phyloP scores from a whole-genome alignment of 2,329 filamentous ascomycete species.

The Biscogniauxia sp. region DNA sequence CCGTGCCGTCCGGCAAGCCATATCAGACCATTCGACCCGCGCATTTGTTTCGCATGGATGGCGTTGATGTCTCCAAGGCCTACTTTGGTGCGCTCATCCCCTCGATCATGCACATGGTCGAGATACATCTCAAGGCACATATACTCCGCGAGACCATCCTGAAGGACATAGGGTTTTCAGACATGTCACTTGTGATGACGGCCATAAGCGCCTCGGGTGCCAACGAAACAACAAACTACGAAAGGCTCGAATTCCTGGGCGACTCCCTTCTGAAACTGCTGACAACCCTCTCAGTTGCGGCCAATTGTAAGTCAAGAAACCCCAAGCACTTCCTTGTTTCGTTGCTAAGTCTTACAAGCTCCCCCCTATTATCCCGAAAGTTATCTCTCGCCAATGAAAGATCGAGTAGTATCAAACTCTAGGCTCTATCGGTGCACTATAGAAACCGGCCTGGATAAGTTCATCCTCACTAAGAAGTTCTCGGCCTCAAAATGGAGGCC shows the following conservation, averaged over 20 bases:
- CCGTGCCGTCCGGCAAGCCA: constrained; percentile 35
- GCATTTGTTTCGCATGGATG: constrained; percentile 48
- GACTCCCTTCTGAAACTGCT: constrained; percentile 79
- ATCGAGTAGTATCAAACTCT: constrained; percentile 70
- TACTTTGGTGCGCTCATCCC: constrained; percentile 65
- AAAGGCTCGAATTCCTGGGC: constrained; percentile 83
- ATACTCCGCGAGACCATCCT: constrained; percentile 57
- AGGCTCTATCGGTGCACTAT: constrained; percentile 66
- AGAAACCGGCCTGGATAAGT: constrained; percentile 64
- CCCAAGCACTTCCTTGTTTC: not conserved
- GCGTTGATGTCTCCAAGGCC: constrained; percentile 41
- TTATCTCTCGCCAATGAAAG: constrained; percentile 67
- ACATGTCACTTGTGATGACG: constrained; percentile 57
- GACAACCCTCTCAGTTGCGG: constrained; percentile 62
- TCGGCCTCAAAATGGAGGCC: constrained; percentile 72
- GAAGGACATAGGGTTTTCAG: constrained; percentile 47
- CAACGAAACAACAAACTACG: constrained; percentile 64
- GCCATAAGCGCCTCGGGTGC: constrained; percentile 70
- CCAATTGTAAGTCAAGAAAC: constrained; percentile 41
- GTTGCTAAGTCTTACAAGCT: constrained; percentile 40
- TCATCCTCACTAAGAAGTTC: constrained; percentile 67
- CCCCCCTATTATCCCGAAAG: constrained; percentile 74
- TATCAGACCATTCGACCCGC: constrained; percentile 46
- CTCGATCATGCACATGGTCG: constrained; percentile 68
- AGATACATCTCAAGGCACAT: constrained; percentile 61